Evolutionary conservation across 257 asterid species (phyloP).

Genomic region (Henckelia pumila): DNA sequence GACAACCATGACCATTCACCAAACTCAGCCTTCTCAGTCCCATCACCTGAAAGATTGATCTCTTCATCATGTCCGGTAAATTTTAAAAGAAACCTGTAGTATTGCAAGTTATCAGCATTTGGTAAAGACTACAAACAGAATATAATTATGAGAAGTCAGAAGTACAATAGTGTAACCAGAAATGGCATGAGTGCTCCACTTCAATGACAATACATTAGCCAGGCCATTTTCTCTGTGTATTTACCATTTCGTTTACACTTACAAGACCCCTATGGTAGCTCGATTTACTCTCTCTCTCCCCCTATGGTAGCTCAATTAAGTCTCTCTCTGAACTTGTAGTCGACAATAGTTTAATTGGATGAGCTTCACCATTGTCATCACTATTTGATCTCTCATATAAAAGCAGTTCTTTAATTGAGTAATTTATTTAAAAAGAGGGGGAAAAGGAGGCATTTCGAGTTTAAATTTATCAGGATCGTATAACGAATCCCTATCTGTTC

Average conservation of each 20-base stretch:
- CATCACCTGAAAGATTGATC: conserved; percentile 91
- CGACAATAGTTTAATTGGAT: neutral
- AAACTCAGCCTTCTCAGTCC: conserved; percentile 90
- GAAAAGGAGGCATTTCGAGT: neutral
- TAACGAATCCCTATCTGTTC: neutral
- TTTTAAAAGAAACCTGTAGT: conserved; percentile 69
- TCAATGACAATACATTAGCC: neutral
- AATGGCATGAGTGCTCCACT: neutral
- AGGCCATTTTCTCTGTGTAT: neutral
- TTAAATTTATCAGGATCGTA: neutral
- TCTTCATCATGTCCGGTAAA: conserved; percentile 85
- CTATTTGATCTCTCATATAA: neutral
- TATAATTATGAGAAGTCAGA: neutral
- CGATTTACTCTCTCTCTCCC: too few species aligned
- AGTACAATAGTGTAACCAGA: conserved; percentile 1
- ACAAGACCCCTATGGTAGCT: neutral
- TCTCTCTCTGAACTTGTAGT: neutral
- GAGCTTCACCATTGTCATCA: neutral
- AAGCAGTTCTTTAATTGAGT: neutral
- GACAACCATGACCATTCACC: conserved; percentile 96
- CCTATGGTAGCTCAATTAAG: too few species aligned
- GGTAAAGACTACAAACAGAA: conserved; percentile 1
- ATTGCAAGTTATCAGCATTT: neutral
- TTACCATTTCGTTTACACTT: neutral
- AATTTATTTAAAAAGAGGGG: neutral